Conservation (phyloP, 441 rosid genomes). For the Pelargonium fulgidum region DNA sequence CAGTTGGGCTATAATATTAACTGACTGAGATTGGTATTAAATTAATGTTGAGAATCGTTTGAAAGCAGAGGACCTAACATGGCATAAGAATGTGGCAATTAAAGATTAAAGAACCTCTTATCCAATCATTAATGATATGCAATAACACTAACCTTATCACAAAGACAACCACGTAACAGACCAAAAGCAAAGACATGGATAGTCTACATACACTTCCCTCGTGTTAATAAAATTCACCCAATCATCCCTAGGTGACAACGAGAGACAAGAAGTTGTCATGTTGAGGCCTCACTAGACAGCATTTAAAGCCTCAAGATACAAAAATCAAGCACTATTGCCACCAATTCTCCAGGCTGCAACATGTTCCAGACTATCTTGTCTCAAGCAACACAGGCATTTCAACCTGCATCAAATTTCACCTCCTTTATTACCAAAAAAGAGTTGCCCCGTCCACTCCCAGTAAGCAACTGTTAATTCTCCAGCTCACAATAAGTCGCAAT, state of each 20-base stretch:
- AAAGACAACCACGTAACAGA: conserved; percentile 17
- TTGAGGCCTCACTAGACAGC: neutral
- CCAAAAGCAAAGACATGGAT: conserved; percentile 10
- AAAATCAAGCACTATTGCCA: conserved; percentile 14
- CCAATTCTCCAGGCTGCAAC: conserved; percentile 14
- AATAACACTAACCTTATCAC: conserved; percentile 13
- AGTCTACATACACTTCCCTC: conserved; percentile 14
- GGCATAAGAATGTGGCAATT: neutral
- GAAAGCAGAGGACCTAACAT: neutral
- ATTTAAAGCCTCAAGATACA: conserved; percentile 20
- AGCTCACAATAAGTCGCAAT: conserved; percentile 4
- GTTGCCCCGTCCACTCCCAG: neutral
- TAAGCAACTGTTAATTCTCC: neutral
- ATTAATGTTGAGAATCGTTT: neutral
- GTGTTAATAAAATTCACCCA: conserved; percentile 1
- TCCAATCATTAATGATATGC: neutral
- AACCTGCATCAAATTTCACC: conserved; percentile 22
- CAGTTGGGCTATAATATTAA: neutral
- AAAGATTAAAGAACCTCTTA: neutral
- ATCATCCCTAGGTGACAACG: conserved; percentile 11
- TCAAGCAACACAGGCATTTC: conserved; percentile 15
- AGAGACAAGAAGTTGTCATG: conserved; percentile 10
- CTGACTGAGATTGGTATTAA: neutral
- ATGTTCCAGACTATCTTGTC: conserved; percentile 18
- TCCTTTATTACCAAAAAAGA: conserved; percentile 9